These are phyloP conservation scores for Scheffersomyces lignicola DNA, from an alignment of 1,139 yeast species.

Conservation along the genomic window DNA sequence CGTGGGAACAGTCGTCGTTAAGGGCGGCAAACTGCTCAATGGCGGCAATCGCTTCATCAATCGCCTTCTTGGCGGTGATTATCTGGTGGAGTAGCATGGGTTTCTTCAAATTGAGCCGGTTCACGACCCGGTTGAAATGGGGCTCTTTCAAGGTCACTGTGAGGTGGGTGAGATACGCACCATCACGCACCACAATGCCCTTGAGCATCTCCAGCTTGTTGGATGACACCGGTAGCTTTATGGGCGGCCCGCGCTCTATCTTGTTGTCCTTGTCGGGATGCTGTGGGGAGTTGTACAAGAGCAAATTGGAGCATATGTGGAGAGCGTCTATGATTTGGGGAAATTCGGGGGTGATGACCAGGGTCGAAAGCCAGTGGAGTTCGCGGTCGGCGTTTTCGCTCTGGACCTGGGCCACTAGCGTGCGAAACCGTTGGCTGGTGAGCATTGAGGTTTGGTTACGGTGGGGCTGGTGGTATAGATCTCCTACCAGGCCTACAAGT, in stretches of 20 bases:
- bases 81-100: slow-evolving; percentile 39
- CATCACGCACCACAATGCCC: slow-evolving; percentile 45
- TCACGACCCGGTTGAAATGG: slow-evolving; percentile 32
- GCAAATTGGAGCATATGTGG: slow-evolving; percentile 37
- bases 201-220: slow-evolving; percentile 41
- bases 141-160: slow-evolving; percentile 26
- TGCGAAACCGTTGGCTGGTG: neutral
- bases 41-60: slow-evolving; percentile 30
- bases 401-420: slow-evolving; percentile 18
- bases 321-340: slow-evolving; percentile 44
- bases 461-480: too few relatives aligned
- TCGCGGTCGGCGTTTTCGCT: slow-evolving; percentile 28
- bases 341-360: slow-evolving; percentile 35
- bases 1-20: slow-evolving; percentile 15
- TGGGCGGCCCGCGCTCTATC: slow-evolving; percentile 37
- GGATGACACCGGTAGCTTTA: slow-evolving; percentile 41
- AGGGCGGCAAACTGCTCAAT: slow-evolving; percentile 19
- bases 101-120: slow-evolving; percentile 23
- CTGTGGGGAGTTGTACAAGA: slow-evolving; percentile 41
- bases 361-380: slow-evolving; percentile 40
- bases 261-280: slow-evolving; percentile 28
- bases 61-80: slow-evolving; percentile 30
- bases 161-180: slow-evolving; percentile 37
- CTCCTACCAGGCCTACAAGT: too few relatives aligned
- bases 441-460: slow-evolving; percentile 2